Evolutionary conservation across 129 eudicot species (phyloP), one percentile per base, ranked within the genome.

Genomic region (Daucus carota): DNA sequence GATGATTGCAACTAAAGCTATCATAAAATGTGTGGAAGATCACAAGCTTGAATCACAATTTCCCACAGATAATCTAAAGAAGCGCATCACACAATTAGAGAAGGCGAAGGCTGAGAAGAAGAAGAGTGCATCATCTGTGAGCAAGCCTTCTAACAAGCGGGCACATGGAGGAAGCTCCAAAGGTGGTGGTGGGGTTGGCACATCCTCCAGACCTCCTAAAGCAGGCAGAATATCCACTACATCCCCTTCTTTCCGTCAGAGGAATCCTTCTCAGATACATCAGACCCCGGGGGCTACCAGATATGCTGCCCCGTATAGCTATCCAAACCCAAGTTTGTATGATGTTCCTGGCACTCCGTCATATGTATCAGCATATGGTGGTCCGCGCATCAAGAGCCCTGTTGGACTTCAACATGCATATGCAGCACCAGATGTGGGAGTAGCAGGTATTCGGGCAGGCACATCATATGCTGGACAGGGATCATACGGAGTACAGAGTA

Each of bases 21-120:
- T 85, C 24, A 76, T 85, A 34, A 88, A 82, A 81, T 88, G 92
- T 76, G 84, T 88, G 8, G 89, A 82, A 79, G 92, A 88, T 83
- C 80, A 80, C 84, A 85, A 85, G 60, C 85, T 88, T 44, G 92
- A 83, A 81, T 70, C 87, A 20, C 74, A 80, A 40, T 88, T 82
- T 70, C 48, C 78, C 67, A 34, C 65, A 3, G 87, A 69, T 24
- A 57, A 76, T 81, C 80, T 88, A 38, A 75, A 78, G 82, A 78
- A 69, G 22, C 83, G 85, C 28, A 75, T 83, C 42, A 36, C 73
- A 17, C 76, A 73, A 72, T 73, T 83, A 73, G 92, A 88, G 76
- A 88, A 66, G 73, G 74, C 82, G 8, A 88, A 76, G 73, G 74
- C 85, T 7, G 86, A 83, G 29, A 83, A 76, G 74, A 86, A 80